Base-by-base conservation (phyloP, 1,284 basidiomycete species). In the Cutaneotrichosporon cyanovorans region DNA sequence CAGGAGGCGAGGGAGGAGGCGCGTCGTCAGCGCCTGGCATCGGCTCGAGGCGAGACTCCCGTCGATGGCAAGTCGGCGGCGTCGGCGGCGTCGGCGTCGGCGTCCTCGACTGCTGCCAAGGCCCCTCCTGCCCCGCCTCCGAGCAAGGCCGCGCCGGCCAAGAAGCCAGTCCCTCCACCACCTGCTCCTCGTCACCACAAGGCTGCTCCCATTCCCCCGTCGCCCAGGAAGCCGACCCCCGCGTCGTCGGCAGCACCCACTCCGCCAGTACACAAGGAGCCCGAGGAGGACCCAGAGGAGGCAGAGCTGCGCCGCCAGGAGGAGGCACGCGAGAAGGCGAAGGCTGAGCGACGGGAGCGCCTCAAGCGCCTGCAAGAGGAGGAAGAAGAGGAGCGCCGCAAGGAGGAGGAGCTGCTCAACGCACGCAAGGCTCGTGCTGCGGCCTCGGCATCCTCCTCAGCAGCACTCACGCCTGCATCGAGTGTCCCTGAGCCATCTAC, bases 1-100 rank as follows among this genome's bases (percentile, higher is more conserved):
- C 83, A 84, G 2, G 82, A 84, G 51, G 83, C 85, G 51, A 75
- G 85, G 47, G 85, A 87, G 59, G 77, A 78, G 40, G 66, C 79
- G 37, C 77, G 87, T 42, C 76, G 73, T 53, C 83, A 83, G 63
- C 77, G 83, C 48, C 65, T 92, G 22, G 79, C 83, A 44, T 75
- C 74, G 41, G 83, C 85, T 66, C 79, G 67, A 37, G 68, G 58
- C 19, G 55, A 48, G 16, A 55, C 52, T 5, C 41, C 41, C 7
- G 53, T 34, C 11, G 45, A 78, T 0, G 46, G 78, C 46, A 79
- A 78, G 62, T 76, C 77, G 35, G 75, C 73, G 2, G 71, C 68
- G 39, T 61, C 73, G 19, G 50, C 69, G 9, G 43, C 49, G 16
- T 15, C 30, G 8, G 30, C 8, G 30, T 9, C 30, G 9, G 30